phyloP scores from a whole-genome alignment of 2,329 filamentous ascomycete species.

The Arthrobotrys sinensis region DNA sequence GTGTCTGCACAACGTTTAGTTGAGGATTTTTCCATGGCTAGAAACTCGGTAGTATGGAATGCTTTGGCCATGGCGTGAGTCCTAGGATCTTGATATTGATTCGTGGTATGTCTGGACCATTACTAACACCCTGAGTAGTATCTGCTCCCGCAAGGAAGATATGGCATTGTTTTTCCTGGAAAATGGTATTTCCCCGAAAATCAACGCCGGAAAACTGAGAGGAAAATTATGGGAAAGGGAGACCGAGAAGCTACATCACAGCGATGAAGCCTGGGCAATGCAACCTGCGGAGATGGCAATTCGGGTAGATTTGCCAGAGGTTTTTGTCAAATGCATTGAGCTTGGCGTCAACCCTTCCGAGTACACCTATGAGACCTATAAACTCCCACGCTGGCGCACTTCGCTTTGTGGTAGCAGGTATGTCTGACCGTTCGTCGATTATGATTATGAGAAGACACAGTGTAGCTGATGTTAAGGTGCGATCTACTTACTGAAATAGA shows the following conservation, averaged over 20 bases:
- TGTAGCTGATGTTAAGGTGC: background rate
- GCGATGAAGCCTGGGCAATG: conserved; percentile 44
- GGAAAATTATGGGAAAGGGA: conserved; percentile 74
- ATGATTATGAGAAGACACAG: background rate
- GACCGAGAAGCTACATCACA: conserved; percentile 71
- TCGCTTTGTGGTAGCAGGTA: background rate
- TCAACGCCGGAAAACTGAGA: background rate
- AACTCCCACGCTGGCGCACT: background rate
- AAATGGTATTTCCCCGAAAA: conserved; percentile 73
- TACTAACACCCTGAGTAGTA: conserved; percentile 73
- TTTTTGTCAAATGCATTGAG: conserved; percentile 75
- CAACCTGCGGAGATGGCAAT: conserved; percentile 79
- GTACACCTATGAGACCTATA: conserved; percentile 67
- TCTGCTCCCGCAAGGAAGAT: conserved; percentile 69
- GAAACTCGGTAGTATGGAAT: background rate
- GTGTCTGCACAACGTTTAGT: background rate
- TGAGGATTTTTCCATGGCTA: background rate
- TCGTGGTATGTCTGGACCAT: no score
- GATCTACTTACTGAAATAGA: background rate
- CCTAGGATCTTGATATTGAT: background rate
- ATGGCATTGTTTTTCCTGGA: conserved; percentile 76
- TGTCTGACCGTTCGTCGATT: background rate
- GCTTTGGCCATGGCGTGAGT: conserved; percentile 29
- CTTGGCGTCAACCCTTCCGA: conserved; percentile 78
- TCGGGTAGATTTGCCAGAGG: conserved; percentile 69